These are phyloP conservation scores for Xylaria arbuscula DNA, from an alignment of 2,329 filamentous ascomycete species.

Conservation along the genomic window DNA sequence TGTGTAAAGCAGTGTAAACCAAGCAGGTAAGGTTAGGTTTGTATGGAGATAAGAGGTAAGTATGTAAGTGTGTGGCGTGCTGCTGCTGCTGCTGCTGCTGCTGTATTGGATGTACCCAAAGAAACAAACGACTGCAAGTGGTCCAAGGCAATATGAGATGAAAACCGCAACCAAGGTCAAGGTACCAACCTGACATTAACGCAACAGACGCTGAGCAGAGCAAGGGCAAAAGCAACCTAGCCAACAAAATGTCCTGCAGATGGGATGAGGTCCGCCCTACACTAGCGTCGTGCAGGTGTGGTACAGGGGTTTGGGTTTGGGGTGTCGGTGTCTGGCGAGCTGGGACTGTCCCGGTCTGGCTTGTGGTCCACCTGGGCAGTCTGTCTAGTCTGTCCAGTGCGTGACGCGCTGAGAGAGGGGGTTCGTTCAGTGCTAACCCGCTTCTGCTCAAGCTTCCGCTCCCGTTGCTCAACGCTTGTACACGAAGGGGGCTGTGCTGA, in stretches of 20 bases:
- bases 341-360: constrained; percentile 5
- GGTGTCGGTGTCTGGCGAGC: too few species aligned
- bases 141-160: constrained; percentile 1
- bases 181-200: constrained; percentile 1
- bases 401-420: too few species aligned
- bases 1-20: background rate
- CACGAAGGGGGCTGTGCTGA: constrained; percentile 30
- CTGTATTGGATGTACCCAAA: constrained; percentile 10
- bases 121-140: constrained; percentile 2
- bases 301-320: constrained; percentile 4
- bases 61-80: background rate
- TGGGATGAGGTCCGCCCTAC: constrained; percentile 8
- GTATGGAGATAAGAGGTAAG: background rate
- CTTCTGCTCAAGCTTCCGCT: background rate
- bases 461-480: constrained; percentile 2
- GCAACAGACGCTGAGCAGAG: background rate
- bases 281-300: constrained; percentile 10
- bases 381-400: too few species aligned
- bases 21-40: background rate
- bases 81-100: background rate
- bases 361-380: background rate
- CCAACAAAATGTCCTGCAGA: constrained; percentile 23
- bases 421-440: too few species aligned
- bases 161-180: constrained; percentile 10
- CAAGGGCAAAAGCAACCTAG: constrained; percentile 10